Evolutionary conservation across 768 basidiomycete genomes (phyloP).

Genomic region (Podaxis sp.): DNA sequence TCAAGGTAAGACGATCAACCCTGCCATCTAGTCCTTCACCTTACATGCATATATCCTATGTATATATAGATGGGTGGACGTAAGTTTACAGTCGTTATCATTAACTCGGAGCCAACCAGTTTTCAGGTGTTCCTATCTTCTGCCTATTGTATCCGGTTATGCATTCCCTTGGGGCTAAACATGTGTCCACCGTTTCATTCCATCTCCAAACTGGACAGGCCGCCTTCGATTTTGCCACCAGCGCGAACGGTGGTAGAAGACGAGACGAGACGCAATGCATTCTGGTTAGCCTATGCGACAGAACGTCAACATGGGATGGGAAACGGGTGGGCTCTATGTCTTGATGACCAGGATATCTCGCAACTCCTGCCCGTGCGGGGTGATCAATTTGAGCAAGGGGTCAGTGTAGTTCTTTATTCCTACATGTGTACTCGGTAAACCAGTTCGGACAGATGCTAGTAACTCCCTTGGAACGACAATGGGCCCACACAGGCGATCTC

Average conservation of each 20-base stretch:
- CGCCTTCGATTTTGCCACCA: slow-evolving; percentile 54
- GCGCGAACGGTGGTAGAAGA: slow-evolving; percentile 64
- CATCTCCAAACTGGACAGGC: slow-evolving; percentile 52
- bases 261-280: slow-evolving; percentile 66
- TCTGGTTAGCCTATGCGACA: slow-evolving; percentile 67
- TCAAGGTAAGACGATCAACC: slow-evolving; percentile 44
- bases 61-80: slow-evolving; percentile 64
- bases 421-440: background rate
- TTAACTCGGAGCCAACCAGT: background rate
- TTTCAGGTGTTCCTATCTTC: slow-evolving; percentile 56
- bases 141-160: slow-evolving; percentile 51
- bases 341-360: slow-evolving; percentile 73
- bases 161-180: slow-evolving; percentile 67
- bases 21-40: slow-evolving; percentile 5
- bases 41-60: slow-evolving; percentile 3
- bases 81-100: slow-evolving; percentile 22
- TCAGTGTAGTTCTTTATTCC: slow-evolving; percentile 24
- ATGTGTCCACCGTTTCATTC: slow-evolving; percentile 63
- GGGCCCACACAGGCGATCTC: slow-evolving; percentile 59
- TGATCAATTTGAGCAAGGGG: slow-evolving; percentile 58
- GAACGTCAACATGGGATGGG: slow-evolving; percentile 65
- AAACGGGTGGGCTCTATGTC: slow-evolving; percentile 65
- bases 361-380: slow-evolving; percentile 64
- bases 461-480: slow-evolving; percentile 52
- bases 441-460: slow-evolving; percentile 36